A percentile compares a stretch with the other conserved stretches of the same genome.
These are phyloP conservation scores for Grigorovia yakushimaensis DNA, from an alignment of 805 yeast species.

Conservation along the genomic window DNA sequence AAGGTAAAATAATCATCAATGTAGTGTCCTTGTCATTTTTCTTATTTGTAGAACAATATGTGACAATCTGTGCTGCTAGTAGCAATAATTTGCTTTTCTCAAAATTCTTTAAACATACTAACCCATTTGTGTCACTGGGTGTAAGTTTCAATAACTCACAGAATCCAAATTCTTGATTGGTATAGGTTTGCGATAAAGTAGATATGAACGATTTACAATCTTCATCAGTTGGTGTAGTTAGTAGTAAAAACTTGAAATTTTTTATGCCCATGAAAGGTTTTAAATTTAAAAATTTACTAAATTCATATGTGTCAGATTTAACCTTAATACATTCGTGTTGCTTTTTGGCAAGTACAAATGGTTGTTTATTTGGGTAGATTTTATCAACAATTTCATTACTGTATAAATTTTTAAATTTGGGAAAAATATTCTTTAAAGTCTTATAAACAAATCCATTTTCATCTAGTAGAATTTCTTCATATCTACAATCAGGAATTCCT, in stretches of 20 bases:
- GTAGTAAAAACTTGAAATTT: conserved; percentile 41
- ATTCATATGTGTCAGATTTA: conserved; percentile 39
- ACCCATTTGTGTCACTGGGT: conserved; percentile 21
- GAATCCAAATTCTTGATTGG: conserved; percentile 27
- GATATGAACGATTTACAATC: conserved; percentile 25
- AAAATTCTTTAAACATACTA: conserved; percentile 19
- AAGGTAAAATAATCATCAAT: conserved; percentile 23
- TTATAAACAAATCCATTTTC: conserved; percentile 15
- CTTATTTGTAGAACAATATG: conserved; percentile 26
- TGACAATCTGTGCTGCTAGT: conserved; percentile 36
- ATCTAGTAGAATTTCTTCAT: conserved; percentile 13
- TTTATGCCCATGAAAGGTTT: conserved; percentile 44
- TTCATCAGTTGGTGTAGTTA: conserved; percentile 27
- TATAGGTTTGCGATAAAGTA: conserved; percentile 25
- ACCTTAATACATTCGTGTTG: conserved; percentile 30
- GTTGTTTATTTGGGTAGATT: conserved; percentile 17
- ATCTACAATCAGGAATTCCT: conserved; percentile 49
- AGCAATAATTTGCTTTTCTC: conserved; percentile 41
- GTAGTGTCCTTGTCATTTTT: conserved; percentile 20
- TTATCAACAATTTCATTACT: conserved; percentile 22
- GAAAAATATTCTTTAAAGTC: conserved; percentile 16
- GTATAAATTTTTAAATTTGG: conserved; percentile 16
- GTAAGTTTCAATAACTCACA: conserved; percentile 26
- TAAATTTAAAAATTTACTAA: conserved; percentile 53
- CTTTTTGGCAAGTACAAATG: conserved; percentile 24